These are phyloP conservation scores for Astraeus odoratus DNA, from an alignment of 768 basidiomycete genomes.

Conservation along the genomic window DNA sequence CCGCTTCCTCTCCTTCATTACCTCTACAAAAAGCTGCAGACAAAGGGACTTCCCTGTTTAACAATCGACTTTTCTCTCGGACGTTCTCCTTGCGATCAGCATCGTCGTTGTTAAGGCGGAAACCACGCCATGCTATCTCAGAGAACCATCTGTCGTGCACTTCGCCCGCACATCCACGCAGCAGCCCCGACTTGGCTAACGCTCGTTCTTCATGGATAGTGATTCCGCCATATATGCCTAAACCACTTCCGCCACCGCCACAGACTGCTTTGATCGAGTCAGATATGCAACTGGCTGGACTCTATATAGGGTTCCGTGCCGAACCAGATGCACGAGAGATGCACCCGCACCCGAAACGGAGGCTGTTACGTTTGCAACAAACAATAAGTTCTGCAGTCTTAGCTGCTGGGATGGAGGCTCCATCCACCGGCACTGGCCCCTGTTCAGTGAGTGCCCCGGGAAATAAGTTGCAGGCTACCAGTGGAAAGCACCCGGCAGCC, in stretches of 20 bases:
- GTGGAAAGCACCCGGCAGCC: slow-evolving; percentile 19
- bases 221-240: slow-evolving; percentile 4
- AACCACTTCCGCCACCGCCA: slow-evolving; percentile 16
- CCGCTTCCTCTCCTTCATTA: not conserved
- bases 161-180: slow-evolving; percentile 1
- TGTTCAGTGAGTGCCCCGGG: slow-evolving; percentile 1
- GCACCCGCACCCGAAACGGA: slow-evolving; percentile 18
- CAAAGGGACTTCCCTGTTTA: slow-evolving; percentile 12
- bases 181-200: not conserved
- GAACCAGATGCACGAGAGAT: slow-evolving; percentile 1
- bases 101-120: slow-evolving; percentile 21
- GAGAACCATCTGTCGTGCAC: not conserved
- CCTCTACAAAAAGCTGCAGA: not conserved
- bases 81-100: slow-evolving; percentile 14
- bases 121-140: slow-evolving; percentile 1
- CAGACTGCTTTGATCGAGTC: not conserved
- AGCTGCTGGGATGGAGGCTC: slow-evolving; percentile 34
- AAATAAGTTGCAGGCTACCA: not conserved
- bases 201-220: slow-evolving; percentile 5
- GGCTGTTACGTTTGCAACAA: slow-evolving; percentile 25
- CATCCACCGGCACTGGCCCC: slow-evolving; percentile 12
- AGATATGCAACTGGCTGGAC: slow-evolving; percentile 14
- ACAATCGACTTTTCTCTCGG: slow-evolving; percentile 6
- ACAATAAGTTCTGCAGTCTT: slow-evolving; percentile 32
- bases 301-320: slow-evolving; percentile 19